A percentile compares a stretch with the other conserved stretches of the same genome.
These are phyloP conservation scores for Zygoascus sp. DNA, from an alignment of 1,139 yeast genomes.

Conservation along the genomic window DNA sequence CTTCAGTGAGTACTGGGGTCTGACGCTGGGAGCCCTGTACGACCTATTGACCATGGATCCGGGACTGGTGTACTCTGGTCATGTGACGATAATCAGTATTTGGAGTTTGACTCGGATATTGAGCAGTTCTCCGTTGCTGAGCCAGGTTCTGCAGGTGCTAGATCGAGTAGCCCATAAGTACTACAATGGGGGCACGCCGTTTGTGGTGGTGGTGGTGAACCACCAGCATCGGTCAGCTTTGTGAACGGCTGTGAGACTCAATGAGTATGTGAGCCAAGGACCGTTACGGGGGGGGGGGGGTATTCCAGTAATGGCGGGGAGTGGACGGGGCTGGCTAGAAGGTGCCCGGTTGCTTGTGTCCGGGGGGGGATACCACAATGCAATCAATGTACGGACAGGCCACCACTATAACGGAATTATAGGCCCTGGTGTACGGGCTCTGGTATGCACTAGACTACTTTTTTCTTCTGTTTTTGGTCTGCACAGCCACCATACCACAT, in stretches of 20 bases:
- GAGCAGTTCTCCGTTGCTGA: conserved; percentile 7
- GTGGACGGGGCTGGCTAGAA: too few species aligned
- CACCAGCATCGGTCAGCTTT: conserved; percentile 11
- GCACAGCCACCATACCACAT: too few species aligned
- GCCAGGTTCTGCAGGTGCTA: conserved; percentile 10
- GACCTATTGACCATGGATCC: conserved; percentile 19
- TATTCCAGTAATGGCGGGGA: too few species aligned
- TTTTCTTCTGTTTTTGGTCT: too few species aligned
- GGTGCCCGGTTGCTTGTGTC: too few species aligned
- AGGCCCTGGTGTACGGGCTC: too few species aligned
- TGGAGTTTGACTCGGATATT: conserved; percentile 8
- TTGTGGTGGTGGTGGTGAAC: conserved; percentile 12
- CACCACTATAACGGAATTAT: too few species aligned
- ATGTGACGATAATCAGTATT: conserved; percentile 13
- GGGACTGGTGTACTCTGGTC: conserved; percentile 7
- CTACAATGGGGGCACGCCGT: conserved; percentile 10
- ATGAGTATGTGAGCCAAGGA: too few species aligned
- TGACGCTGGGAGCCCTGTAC: conserved; percentile 18
- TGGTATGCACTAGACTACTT: too few species aligned
- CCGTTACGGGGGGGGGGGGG: too few species aligned
- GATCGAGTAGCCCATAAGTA: conserved; percentile 14
- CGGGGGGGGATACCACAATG: too few species aligned
- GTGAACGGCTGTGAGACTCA: neutral
- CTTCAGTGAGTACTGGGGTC: conserved; percentile 22
- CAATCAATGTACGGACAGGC: too few species aligned